Evolutionary conservation across 2,329 filamentous ascomycete genomes (phyloP).

Genomic region (Alternaria hordeiaustralica): DNA sequence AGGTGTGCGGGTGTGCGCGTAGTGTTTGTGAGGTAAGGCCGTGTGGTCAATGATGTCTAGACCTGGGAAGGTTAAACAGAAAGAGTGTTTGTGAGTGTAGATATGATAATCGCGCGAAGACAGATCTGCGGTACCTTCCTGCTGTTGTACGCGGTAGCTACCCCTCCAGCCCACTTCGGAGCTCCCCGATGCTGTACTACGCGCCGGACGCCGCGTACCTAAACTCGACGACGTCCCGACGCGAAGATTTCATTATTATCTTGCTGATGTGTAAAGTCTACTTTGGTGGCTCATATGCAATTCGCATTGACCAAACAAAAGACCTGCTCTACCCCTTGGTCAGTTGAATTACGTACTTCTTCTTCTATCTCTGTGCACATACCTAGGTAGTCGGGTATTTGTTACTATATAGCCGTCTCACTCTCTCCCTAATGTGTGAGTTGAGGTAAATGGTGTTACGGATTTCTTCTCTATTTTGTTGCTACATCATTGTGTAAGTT

Average conservation of each 20-base stretch:
- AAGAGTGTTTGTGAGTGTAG: not conserved
- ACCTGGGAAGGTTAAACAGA: not conserved
- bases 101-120: not conserved
- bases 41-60: not conserved
- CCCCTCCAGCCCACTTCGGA: constrained; percentile 10
- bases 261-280: not conserved
- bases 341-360: not conserved
- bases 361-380: not conserved
- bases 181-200: constrained; percentile 1
- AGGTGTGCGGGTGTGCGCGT: not conserved
- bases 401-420: not conserved
- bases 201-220: constrained; percentile 4
- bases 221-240: not conserved
- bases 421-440: not conserved
- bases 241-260: fast-evolving
- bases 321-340: not conserved
- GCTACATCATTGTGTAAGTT: not conserved
- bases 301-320: not conserved
- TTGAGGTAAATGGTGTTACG: fast-evolving
- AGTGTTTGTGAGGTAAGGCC: too few species aligned
- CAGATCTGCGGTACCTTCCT: not conserved
- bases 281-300: not conserved
- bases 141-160: not conserved
- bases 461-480: not conserved
- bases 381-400: too few species aligned